Percentiles rank a stretch among this genome's conserved stretches.
Conservation (phyloP, 306 rosid genomes). For the Cucurbita ficifolia region DNA sequence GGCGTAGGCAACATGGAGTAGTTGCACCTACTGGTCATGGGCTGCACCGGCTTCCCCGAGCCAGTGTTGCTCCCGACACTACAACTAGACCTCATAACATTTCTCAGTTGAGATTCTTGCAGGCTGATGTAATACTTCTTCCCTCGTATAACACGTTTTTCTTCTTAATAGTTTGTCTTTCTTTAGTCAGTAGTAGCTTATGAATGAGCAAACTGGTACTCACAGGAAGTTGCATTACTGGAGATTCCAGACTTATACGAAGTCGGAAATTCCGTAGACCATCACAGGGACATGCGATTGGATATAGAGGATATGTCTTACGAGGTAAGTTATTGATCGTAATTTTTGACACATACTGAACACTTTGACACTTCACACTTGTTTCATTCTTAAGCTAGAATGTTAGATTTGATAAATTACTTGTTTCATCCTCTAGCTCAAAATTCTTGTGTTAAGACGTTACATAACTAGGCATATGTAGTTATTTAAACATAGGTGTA, state of each 20-base stretch:
- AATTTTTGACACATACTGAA: neutral
- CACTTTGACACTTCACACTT: neutral
- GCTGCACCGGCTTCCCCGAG: constrained; percentile 50
- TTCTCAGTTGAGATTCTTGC: constrained; percentile 52
- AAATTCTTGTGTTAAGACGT: neutral
- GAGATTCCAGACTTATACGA: constrained; percentile 43
- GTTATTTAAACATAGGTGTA: neutral
- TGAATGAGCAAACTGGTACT: constrained; percentile 4
- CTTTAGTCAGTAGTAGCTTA: neutral
- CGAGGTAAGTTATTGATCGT: constrained; percentile 39
- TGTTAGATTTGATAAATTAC: neutral
- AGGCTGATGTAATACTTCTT: constrained; percentile 53
- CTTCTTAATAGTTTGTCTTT: neutral
- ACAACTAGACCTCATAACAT: constrained; percentile 46
- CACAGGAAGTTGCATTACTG: constrained; percentile 73
- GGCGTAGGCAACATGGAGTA: constrained; percentile 44
- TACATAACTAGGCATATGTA: neutral
- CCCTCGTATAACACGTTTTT: neutral
- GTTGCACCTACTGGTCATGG: constrained; percentile 43
- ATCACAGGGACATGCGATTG: constrained; percentile 89
- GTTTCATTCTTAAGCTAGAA: neutral
- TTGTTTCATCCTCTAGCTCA: neutral
- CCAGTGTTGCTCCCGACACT: constrained; percentile 27
- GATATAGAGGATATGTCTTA: constrained; percentile 98
- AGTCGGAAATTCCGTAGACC: constrained; percentile 46